Percentiles rank a stretch among this genome's conserved stretches.
Conservation (phyloP, 1,284 basidiomycete genomes). For the Rugosomyces carneus region DNA sequence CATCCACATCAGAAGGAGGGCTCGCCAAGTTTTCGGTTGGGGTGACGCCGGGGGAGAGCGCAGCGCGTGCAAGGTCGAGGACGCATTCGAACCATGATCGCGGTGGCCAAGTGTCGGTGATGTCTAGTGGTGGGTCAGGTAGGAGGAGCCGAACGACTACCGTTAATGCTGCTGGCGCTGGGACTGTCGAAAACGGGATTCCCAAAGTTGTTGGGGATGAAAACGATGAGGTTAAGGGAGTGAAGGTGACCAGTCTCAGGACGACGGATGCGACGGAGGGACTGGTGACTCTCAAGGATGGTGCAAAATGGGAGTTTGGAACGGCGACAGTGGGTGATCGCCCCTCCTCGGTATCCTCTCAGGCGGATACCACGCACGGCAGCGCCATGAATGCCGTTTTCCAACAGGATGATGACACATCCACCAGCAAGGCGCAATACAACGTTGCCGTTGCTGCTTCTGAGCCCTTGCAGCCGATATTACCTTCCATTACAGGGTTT, state of each 20-base stretch:
- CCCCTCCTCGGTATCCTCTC: no score
- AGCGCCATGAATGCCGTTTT: no score
- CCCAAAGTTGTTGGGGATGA: constrained; percentile 10
- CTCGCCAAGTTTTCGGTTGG: constrained; percentile 42
- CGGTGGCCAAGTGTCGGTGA: no score
- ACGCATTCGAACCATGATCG: constrained; percentile 10
- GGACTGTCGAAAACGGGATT: constrained; percentile 11
- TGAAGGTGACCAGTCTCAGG: constrained; percentile 31
- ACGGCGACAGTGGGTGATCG: constrained; percentile 24
- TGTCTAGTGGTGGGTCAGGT: background rate
- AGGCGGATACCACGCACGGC: no score
- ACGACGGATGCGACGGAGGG: constrained; percentile 22
- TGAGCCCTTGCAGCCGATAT: constrained; percentile 8
- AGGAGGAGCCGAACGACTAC: constrained; percentile 11
- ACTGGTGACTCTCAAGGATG: no score
- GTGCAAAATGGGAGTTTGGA: constrained; percentile 55
- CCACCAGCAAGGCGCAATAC: no score
- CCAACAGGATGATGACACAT: no score
- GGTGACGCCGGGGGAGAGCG: constrained; percentile 34
- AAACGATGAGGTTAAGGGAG: background rate
- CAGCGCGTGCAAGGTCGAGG: constrained; percentile 24
- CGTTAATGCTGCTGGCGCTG: no score
- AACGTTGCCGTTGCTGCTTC: background rate
- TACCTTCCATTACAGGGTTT: constrained; percentile 9
- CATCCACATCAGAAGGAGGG: constrained; percentile 1